A percentile compares a stretch with the other conserved stretches of the same genome.
Conservation (phyloP, 148 eudicot species). For the Chenopodium quinoa region DNA sequence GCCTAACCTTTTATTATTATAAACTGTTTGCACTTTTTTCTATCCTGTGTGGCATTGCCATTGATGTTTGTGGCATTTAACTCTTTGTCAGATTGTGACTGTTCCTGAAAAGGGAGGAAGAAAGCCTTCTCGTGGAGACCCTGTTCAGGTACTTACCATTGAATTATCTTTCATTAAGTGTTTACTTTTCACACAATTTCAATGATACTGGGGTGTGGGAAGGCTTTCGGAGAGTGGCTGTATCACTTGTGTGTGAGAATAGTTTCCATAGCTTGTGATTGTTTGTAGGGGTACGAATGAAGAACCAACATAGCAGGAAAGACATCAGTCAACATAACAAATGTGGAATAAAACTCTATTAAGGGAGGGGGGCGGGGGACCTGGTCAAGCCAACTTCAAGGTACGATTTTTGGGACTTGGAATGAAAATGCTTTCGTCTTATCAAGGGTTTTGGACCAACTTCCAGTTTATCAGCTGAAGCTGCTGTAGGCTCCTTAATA, state of each 20-base stretch:
- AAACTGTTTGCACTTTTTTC: neutral
- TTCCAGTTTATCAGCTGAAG: neutral
- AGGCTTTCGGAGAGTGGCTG: neutral
- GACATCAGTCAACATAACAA: neutral
- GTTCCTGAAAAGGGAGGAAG: constrained; percentile 94
- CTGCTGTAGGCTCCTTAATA: neutral
- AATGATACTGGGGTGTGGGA: neutral
- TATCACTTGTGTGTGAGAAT: neutral
- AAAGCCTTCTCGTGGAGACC: constrained; percentile 93
- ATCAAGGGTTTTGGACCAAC: neutral
- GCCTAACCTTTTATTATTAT: neutral
- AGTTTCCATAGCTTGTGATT: neutral
- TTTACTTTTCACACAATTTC: neutral
- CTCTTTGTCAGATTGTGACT: constrained; percentile 60
- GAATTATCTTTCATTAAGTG: neutral
- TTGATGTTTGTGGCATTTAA: constrained; percentile 9
- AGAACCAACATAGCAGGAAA: neutral
- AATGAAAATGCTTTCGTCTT: neutral
- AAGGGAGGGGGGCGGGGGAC: too few species aligned
- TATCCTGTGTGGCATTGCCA: neutral
- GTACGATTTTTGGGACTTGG: neutral
- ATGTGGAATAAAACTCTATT: too few species aligned
- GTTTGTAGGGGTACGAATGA: neutral
- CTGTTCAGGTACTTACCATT: constrained; percentile 65
- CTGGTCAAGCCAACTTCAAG: neutral